A percentile compares a stretch with the other conserved stretches of the same genome.
Evolutionary conservation across 2,329 filamentous ascomycete species (phyloP).

Genomic region (Clarireedia hainanense): DNA sequence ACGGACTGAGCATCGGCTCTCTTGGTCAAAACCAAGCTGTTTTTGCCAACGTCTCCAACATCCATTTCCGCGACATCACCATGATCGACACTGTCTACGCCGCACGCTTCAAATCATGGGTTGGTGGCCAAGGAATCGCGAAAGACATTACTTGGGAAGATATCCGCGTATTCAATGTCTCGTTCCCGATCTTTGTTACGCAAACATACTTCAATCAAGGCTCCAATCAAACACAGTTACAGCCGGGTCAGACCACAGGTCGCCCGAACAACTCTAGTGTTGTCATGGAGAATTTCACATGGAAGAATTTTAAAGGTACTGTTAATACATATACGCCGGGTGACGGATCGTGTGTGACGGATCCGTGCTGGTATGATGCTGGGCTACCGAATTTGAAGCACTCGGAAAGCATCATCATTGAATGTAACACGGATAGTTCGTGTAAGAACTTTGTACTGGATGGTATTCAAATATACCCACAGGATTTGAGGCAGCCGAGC

Average conservation of each 20-base stretch:
- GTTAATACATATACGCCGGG: slow-evolving; percentile 36
- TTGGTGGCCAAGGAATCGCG: slow-evolving; percentile 34
- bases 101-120: slow-evolving; percentile 38
- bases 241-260: slow-evolving; percentile 19
- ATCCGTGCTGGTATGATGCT: slow-evolving; percentile 38
- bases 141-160: slow-evolving; percentile 38
- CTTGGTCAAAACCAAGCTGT: slow-evolving; percentile 32
- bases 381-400: slow-evolving; percentile 33
- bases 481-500: slow-evolving; percentile 23
- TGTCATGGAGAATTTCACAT: slow-evolving; percentile 36
- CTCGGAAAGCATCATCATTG: slow-evolving; percentile 35
- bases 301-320: slow-evolving; percentile 34
- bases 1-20: slow-evolving; percentile 38
- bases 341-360: slow-evolving; percentile 35
- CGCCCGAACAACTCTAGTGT: slow-evolving; percentile 34
- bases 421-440: slow-evolving; percentile 34
- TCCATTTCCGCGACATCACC: slow-evolving; percentile 36
- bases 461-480: slow-evolving; percentile 30
- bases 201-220: slow-evolving; percentile 37
- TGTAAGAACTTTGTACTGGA: slow-evolving; percentile 31
- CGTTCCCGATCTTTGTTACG: slow-evolving; percentile 40
- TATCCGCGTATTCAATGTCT: slow-evolving; percentile 36
- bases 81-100: slow-evolving; percentile 35
- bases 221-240: slow-evolving; percentile 25
- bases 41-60: slow-evolving; percentile 34